Percentiles rank a stretch among this genome's conserved stretches.
Evolutionary conservation across 495 filamentous ascomycete species (phyloP).

Genomic region (Platismatia glauca): DNA sequence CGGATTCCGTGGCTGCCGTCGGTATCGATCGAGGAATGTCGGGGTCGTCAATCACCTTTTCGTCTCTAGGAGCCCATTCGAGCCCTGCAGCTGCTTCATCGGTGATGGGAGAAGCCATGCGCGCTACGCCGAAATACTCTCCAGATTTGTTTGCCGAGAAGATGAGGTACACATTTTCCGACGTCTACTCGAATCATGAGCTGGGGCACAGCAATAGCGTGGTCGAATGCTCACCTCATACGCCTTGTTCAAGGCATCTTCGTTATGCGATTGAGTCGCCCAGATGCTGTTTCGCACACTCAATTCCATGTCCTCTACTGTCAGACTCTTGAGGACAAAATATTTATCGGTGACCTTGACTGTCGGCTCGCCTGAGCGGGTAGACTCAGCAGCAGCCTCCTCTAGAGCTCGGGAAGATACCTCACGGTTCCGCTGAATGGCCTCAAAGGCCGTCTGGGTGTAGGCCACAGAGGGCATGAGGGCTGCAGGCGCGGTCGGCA

Average conservation of each 20-base stretch:
- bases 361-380: conserved; percentile 19
- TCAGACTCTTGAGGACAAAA: conserved; percentile 91
- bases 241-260: conserved; percentile 70
- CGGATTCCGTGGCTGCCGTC: conserved; percentile 69
- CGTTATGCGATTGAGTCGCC: conserved; percentile 94
- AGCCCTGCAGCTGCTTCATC: conserved; percentile 62
- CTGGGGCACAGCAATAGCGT: conserved; percentile 2
- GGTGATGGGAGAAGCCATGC: conserved; percentile 80
- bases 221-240: conserved; percentile 55
- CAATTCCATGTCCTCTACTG: conserved; percentile 87
- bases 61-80: conserved; percentile 50
- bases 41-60: conserved; percentile 46
- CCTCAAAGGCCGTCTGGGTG: conserved; percentile 24
- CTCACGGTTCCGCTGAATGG: conserved; percentile 20
- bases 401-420: conserved; percentile 26
- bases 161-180: conserved; percentile 86
- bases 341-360: conserved; percentile 54
- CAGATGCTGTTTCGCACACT: conserved; percentile 81
- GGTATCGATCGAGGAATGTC: conserved; percentile 65
- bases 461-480: conserved; percentile 23
- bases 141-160: conserved; percentile 98
- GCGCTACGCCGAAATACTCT: conserved; percentile 92
- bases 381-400: conserved; percentile 12
- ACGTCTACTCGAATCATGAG: conserved; percentile 40
- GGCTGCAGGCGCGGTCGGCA: conserved; percentile 47